Base-by-base conservation (phyloP, 345 rosid species). In the Corymbia maculata region DNA sequence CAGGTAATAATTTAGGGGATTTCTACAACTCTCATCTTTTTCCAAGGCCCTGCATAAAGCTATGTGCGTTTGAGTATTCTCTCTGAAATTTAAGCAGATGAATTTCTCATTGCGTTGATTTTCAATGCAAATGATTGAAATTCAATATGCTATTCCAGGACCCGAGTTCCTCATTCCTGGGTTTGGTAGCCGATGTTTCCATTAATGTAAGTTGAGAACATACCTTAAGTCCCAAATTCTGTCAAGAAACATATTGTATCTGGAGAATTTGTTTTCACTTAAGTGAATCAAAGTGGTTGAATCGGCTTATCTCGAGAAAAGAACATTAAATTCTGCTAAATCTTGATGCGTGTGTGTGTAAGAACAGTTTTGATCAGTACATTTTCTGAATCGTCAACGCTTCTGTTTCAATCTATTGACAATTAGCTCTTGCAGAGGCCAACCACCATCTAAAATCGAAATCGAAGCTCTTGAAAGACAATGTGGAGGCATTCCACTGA, bases 361-460 rank as follows among this genome's bases (percentile, higher is more conserved):
- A 36, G 51, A 57, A 86, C 21, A 19, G 87, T 6, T 47, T 85
- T 85, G 8, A 57, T 32, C 30, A 55, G 4, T 36, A 36, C 10
- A 44, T 53, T 26, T 22, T 51, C 32, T 57, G 51, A 28, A 66
- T 87, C 22, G 6, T 70, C 59, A 14, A 36, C 45, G 32, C 12
- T 53, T 32, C 64, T 14, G 49, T 59, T 59, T 51, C 57, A 86
- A 70, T 84, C 9, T 53, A 70, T 49, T 13, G 13, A 32, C 55
- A 85, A 88, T 89, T 24, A 9, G 86, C 87, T 52, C 87, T 90
- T 88, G 80, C 89, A 95, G 99, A 88, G 90, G 92, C 85, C 88
- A 80, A 88, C 96, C 98, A 88, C 96, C 96, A 82, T 91, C 92
- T 82, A 92, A 70, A 87, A 91, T 91, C 30, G 95, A 94, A 86